Evolutionary conservation across 2,329 filamentous ascomycete species (phyloP), one percentile per base, ranked within the genome.

Genomic region (Aspergillus uvarum): DNA sequence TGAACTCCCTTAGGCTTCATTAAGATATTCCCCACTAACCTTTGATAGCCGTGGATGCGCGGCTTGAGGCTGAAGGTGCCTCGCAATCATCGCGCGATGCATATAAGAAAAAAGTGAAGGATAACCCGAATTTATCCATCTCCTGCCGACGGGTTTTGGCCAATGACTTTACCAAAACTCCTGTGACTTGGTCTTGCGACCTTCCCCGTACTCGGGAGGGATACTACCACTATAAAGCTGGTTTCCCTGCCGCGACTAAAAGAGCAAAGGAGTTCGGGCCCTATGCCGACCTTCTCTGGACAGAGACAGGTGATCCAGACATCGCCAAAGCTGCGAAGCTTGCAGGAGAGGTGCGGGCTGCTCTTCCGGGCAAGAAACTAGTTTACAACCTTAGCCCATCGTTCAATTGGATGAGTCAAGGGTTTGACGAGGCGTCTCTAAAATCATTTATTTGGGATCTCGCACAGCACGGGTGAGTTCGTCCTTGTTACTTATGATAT

Each of bases 401-500:
- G 8, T 99, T 99, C 84, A 98, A 99, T 82, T 99, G 95, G 95
- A 95, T 96, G 87, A 87, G 87, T 11, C 93, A 98, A 74, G 95
- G 94, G 31, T 99, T 98, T 78, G 89, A 85, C 3, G 87, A 92
- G 64, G 87, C 86, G 62, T 89, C 89, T 5, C 83, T 99, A 58
- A 91, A 90, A 79, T 92, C 86, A 6, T 99, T 99, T 76, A 90
- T 99, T 69, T 98, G 94, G 94, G 94, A 98, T 75, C 87, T 99
- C 65, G 95, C 93, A 8, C 87, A 88, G 73, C 90, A 97, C 69
- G 94, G 94, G 61, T 94, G 88, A 72, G 86, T 87, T 38, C 7
- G 10, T 35, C 22, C 31, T 31, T 14, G 26, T 8, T 51, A 24
- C 22, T 24, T 4, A 4, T n/a, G 4, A 14, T 42, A 19, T 5